These are phyloP conservation scores for Herpetomonas tarakana DNA, from an alignment of 208 protist species.

Conservation along the genomic window DNA sequence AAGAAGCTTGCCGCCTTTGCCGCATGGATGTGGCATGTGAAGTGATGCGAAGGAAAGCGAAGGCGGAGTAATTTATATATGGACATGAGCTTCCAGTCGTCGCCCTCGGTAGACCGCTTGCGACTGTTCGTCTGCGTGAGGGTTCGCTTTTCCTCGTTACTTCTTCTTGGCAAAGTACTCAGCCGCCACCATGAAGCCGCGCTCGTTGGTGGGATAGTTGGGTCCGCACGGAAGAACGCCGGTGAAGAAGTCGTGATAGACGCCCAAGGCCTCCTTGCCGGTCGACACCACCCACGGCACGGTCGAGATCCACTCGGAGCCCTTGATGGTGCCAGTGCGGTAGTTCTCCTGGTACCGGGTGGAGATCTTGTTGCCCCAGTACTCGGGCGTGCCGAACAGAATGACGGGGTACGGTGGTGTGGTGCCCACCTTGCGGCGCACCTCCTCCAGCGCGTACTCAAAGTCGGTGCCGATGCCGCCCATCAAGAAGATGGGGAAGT, in stretches of 20 bases:
- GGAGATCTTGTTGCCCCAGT: slow-evolving; percentile 84
- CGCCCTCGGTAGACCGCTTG: too few species aligned
- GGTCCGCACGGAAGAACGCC: slow-evolving; percentile 74
- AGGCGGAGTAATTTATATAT: too few species aligned
- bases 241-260: slow-evolving; percentile 85
- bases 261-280: slow-evolving; percentile 81
- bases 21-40: too few species aligned
- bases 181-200: slow-evolving; percentile 84
- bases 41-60: too few species aligned
- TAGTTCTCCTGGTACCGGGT: slow-evolving; percentile 75
- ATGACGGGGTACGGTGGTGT: slow-evolving; percentile 81
- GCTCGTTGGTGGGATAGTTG: slow-evolving; percentile 58
- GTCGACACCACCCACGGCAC: slow-evolving; percentile 85
- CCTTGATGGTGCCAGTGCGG: slow-evolving; percentile 81
- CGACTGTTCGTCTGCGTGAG: too few species aligned
- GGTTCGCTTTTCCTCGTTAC: too few species aligned
- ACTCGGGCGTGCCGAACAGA: slow-evolving; percentile 76
- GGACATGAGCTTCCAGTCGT: too few species aligned
- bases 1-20: too few species aligned
- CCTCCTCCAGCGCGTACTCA: slow-evolving; percentile 93
- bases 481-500: slow-evolving; percentile 92
- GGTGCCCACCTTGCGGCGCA: slow-evolving; percentile 91
- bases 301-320: slow-evolving; percentile 92
- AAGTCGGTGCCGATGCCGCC: slow-evolving; percentile 94
- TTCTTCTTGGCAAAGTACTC: slow-evolving; percentile 46